Base-by-base conservation (phyloP, 345 rosid species). In the Aquilaria sinensis region DNA sequence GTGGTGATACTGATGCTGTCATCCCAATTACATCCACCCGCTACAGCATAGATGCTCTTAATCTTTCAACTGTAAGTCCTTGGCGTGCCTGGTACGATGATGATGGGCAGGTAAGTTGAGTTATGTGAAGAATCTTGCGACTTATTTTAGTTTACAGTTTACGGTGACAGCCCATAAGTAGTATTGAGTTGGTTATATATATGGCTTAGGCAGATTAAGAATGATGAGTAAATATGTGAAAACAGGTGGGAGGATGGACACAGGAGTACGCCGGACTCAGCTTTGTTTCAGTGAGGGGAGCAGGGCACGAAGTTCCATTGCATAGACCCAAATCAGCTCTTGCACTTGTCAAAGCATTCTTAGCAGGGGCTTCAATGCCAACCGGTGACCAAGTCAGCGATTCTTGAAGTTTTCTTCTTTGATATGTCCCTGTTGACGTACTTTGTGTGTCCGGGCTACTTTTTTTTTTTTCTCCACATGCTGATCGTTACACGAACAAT, bases 201-300 rank as follows among this genome's bases (percentile, higher is more conserved):
- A 23, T 23, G 23, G 23, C 23, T 23, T 23, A 23, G 23, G 23
- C 23, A 37, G 7, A 37, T 37, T 37, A 37, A 37, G 7, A 37
- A 31, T 58, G 49, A 13, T 31, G 12, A 59, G 15, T 33, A 9
- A 57, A 16, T 2, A 31, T 54, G 41, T 51, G 51, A 10, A 53
- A 80, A 71, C 85, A 92, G 98, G 98, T 93, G 13, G 98, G 96
- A 57, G 97, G 98, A 50, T 93, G 98, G 97, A 83, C 79, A 49
- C 92, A 93, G 72, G 94, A 88, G 69, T 93, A 88, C 15, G 87
- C 65, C 3, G 97, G 95, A 51, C 87, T 88, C 4, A 85, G 78
- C 43, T 93, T 93, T 53, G 97, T 90, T n/a, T 75, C 83, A 0
- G 89, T 90, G 55, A 80, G 98, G 63, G 96, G 95, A 60, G 97